Conservation (phyloP, 495 filamentous ascomycete genomes). For the Penicillium riverlandense region DNA sequence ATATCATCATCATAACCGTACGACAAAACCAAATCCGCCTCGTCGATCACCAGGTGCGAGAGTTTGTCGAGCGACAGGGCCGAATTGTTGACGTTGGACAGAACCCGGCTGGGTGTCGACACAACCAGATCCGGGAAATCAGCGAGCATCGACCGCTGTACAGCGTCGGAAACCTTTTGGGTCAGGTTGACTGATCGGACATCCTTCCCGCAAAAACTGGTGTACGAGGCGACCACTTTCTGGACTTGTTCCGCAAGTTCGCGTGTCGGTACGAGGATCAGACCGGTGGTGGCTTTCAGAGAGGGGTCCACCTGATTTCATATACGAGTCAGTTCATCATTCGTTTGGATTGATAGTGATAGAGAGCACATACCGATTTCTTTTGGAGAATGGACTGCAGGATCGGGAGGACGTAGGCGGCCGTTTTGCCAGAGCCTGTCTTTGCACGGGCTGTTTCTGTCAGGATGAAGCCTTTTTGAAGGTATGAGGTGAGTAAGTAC, state of each 20-base stretch:
- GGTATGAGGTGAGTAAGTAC: not conserved
- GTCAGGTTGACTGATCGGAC: conserved; percentile 77
- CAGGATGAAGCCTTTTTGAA: conserved; percentile 6
- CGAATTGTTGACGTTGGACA: conserved; percentile 60
- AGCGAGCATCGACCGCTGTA: conserved; percentile 78
- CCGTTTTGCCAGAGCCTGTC: conserved; percentile 93
- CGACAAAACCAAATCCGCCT: conserved; percentile 88
- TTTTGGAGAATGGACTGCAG: conserved; percentile 71
- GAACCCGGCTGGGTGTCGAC: conserved; percentile 74
- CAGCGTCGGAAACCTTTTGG: conserved; percentile 77
- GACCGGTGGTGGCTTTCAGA: conserved; percentile 49
- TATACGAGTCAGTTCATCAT: not conserved
- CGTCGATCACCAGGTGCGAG: conserved; percentile 81
- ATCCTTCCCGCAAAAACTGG: conserved; percentile 76
- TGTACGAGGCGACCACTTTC: conserved; percentile 62
- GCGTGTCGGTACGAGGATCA: conserved; percentile 89
- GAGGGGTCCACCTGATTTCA: conserved; percentile 26
- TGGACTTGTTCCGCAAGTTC: conserved; percentile 89
- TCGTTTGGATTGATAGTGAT: not conserved
- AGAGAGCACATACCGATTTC: conserved; percentile 51
- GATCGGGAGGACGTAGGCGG: conserved; percentile 91
- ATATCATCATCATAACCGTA: conserved; percentile 94
- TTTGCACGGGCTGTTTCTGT: conserved; percentile 62
- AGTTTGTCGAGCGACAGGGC: conserved; percentile 63
- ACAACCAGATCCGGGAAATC: conserved; percentile 84